Base-by-base conservation (phyloP, 257 asterid species). In the Ilex aquifolium region DNA sequence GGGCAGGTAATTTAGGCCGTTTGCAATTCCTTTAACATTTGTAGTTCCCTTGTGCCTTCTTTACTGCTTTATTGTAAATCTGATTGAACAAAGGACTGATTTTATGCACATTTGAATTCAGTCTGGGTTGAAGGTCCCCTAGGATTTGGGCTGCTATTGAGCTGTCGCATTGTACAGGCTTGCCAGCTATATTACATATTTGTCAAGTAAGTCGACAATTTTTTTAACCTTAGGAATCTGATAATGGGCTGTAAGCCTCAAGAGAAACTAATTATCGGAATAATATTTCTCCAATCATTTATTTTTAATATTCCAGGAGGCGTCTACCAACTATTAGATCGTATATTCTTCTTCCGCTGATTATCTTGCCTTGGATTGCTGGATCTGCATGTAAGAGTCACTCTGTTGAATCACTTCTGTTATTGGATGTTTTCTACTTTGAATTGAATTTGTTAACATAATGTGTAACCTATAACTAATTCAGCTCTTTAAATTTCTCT, bases 51-150 rank as follows among this genome's bases (percentile, higher is more conserved):
- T 57, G 62, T 59, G 49, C 36, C 27, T 13, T 44, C 36, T 21
- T 63, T 49, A 71, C 32, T 63, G 36, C 44, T 54, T 30, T 42
- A 53, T 36, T 36, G 42, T 36, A 36, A 36, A 36, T 36, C 8
- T 36, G 8, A 4, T 36, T 36, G 8, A 36, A 36, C 8, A 4
- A 36, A 36, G 7, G 42, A 36, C 1, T 36, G 42, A 36, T 36
- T 36, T 51, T 57, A 54, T 53, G 54, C 52, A 67, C 59, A 44
- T 76, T 69, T 76, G 66, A 65, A 77, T 72, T 63, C 91, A 89
- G 96, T 83, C 72, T 89, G 96, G 95, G 69, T 85, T 29, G 96
- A 89, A 79, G 96, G 95, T 74, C 89, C 95, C 39, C 79, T 86
- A 50, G 96, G 96, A 70, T 89, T 89, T 79, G 96, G 96, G 67